phyloP scores from a whole-genome alignment of 345 rosid genomes.

The Eucalyptus camaldulensis region DNA sequence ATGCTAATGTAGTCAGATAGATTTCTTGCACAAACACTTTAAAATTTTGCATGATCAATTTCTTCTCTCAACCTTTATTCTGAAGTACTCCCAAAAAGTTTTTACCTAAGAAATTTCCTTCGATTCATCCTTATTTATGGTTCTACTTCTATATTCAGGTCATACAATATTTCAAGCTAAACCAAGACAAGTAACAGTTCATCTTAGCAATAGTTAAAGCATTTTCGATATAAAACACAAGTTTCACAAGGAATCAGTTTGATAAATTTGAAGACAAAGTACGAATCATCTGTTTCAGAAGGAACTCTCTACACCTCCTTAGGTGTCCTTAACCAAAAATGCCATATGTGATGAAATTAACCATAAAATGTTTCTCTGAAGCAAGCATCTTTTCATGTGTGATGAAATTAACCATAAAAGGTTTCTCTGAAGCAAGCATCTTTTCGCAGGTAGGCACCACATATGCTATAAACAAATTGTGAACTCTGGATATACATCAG shows the following conservation, averaged over 20 bases:
- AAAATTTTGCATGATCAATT: neutral
- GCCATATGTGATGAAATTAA: neutral
- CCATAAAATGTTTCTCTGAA: neutral
- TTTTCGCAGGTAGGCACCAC: neutral
- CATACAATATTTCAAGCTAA: neutral
- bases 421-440: neutral
- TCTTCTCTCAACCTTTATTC: neutral
- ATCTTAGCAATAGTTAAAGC: neutral
- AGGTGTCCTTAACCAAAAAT: neutral
- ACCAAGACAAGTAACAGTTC: neutral
- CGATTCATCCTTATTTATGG: neutral
- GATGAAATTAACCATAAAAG: neutral
- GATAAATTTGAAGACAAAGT: neutral
- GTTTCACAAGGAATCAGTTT: neutral
- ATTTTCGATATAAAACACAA: neutral
- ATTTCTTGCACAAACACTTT: neutral
- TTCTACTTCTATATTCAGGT: neutral
- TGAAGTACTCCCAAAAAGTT: neutral
- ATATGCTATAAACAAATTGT: neutral
- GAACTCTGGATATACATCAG: neutral
- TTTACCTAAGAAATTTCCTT: neutral
- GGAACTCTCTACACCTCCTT: neutral
- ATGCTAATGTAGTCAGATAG: neutral
- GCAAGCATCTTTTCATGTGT: neutral
- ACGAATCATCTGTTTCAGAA: neutral